Evolutionary conservation across 1,284 basidiomycete genomes (phyloP).

Genomic region (Cutaneotrichosporon spelunceum): DNA sequence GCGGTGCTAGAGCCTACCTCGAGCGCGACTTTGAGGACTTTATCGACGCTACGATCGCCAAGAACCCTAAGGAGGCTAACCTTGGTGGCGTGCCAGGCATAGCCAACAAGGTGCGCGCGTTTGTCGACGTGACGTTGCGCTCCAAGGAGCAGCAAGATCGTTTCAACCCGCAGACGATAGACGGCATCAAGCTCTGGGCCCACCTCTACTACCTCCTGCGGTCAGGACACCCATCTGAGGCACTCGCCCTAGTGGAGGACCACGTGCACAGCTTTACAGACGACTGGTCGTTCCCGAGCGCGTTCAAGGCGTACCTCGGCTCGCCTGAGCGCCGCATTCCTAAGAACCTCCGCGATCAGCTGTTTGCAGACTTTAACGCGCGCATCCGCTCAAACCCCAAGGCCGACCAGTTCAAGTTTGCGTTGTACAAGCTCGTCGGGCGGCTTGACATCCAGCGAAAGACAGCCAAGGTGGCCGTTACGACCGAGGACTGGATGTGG

Average conservation of each 20-base stretch:
- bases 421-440: slow-evolving; percentile 92
- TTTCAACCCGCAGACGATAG: slow-evolving; percentile 70
- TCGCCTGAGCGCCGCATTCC: slow-evolving; percentile 73
- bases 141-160: slow-evolving; percentile 73
- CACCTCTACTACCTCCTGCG: slow-evolving; percentile 86
- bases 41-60: slow-evolving; percentile 78
- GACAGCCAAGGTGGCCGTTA: slow-evolving; percentile 80
- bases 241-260: slow-evolving; percentile 69
- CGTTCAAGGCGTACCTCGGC: slow-evolving; percentile 83
- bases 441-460: slow-evolving; percentile 80
- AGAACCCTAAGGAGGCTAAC: slow-evolving; percentile 76
- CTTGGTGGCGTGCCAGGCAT: slow-evolving; percentile 90
- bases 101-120: slow-evolving; percentile 83
- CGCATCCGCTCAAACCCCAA: slow-evolving; percentile 78
- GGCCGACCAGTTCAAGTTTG: slow-evolving; percentile 91
- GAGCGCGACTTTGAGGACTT: slow-evolving; percentile 74
- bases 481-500: slow-evolving; percentile 99
- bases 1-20: slow-evolving; percentile 53
- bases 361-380: slow-evolving; percentile 84
- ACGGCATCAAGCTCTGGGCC: slow-evolving; percentile 87
- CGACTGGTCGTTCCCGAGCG: slow-evolving; percentile 78
- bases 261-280: slow-evolving; percentile 73
- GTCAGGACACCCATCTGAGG: slow-evolving; percentile 76
- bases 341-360: slow-evolving; percentile 74
- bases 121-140: slow-evolving; percentile 62